phyloP scores from a whole-genome alignment of 2,329 filamentous ascomycete species.

The Aureobasidium mangrovei region DNA sequence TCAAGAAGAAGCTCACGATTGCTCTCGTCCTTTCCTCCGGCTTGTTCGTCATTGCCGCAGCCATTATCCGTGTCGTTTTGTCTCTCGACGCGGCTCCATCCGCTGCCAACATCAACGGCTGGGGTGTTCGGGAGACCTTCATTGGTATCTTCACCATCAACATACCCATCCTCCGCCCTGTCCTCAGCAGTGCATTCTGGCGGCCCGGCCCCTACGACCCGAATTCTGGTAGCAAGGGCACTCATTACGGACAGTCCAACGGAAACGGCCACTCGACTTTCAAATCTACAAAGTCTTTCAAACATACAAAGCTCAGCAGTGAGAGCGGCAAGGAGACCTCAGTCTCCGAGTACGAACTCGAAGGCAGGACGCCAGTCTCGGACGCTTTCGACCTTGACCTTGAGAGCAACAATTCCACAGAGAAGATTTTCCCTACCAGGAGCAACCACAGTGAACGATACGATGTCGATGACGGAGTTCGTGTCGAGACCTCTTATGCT shows the following conservation, averaged over 20 bases:
- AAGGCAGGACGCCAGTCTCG: background rate
- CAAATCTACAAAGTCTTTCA: background rate
- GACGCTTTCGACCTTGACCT: background rate
- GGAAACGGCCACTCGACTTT: background rate
- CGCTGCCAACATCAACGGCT: slow-evolving; percentile 30
- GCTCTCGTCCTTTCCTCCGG: slow-evolving; percentile 28
- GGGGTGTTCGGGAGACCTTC: slow-evolving; percentile 31
- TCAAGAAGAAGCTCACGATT: slow-evolving; percentile 27
- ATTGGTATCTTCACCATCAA: slow-evolving; percentile 32
- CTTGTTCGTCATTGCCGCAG: slow-evolving; percentile 30
- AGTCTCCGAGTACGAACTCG: background rate
- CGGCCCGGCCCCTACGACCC: slow-evolving; percentile 16
- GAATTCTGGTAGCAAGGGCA: background rate
- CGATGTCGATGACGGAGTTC: background rate
- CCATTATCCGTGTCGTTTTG: slow-evolving; percentile 28
- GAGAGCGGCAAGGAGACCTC: background rate
- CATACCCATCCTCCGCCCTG: slow-evolving; percentile 27
- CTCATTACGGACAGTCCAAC: background rate
- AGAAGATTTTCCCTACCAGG: background rate
- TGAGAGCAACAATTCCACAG: background rate
- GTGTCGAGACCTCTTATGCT: slow-evolving; percentile 4
- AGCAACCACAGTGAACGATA: background rate
- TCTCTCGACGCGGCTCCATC: slow-evolving; percentile 24
- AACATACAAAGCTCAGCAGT: background rate
- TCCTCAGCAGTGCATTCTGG: slow-evolving; percentile 27